Conservation (phyloP, 176 grass and related monocot genomes). For the Ampelocalamus luodianensis region DNA sequence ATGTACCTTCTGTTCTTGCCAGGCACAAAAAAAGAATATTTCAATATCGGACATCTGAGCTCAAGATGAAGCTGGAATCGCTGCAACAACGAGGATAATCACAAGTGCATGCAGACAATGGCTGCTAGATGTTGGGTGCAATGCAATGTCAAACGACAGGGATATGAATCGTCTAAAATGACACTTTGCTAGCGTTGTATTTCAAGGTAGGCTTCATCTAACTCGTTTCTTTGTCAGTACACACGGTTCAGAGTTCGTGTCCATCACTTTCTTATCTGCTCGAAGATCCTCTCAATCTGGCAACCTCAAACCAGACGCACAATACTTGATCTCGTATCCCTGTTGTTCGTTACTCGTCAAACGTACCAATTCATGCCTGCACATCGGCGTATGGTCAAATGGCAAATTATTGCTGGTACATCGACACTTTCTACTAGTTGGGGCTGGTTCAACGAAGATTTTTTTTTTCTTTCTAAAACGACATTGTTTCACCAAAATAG, state of each 20-base stretch:
- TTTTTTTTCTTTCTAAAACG: no score
- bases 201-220: background rate
- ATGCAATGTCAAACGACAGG: background rate
- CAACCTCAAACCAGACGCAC: constrained; percentile 39
- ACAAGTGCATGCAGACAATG: background rate
- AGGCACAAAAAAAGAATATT: background rate
- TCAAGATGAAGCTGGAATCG: background rate
- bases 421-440: background rate
- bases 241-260: constrained; percentile 10
- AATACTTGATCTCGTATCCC: constrained; percentile 18
- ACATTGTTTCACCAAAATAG: no score
- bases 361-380: background rate
- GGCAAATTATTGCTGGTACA: background rate
- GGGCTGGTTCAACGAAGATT: background rate
- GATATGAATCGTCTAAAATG: background rate
- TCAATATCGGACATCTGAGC: background rate
- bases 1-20: background rate
- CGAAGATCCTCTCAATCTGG: background rate
- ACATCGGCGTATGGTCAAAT: constrained; percentile 1
- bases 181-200: background rate
- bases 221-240: background rate
- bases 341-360: background rate
- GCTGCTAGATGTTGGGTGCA: background rate
- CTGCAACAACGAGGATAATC: background rate
- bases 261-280: constrained; percentile 42